Evolutionary conservation across 352 stramenopile genomes (phyloP).

Genomic region (Globisporangium nodosum): DNA sequence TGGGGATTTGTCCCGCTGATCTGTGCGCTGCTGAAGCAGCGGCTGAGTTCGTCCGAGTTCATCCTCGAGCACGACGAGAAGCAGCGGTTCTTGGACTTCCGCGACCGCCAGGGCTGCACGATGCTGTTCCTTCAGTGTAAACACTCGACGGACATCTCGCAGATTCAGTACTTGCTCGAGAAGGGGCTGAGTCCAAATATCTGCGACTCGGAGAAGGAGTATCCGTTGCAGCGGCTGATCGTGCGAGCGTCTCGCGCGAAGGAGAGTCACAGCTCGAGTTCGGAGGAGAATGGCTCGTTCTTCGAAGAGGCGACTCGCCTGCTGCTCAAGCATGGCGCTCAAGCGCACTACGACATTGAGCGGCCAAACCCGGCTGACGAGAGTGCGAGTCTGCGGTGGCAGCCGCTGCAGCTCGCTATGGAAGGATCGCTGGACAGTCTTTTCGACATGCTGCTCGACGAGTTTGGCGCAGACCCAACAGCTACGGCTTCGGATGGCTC

Average conservation of each 20-base stretch:
- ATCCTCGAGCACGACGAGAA: constrained; percentile 57
- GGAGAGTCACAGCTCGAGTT: background rate
- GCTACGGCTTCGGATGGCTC: constrained; percentile 33
- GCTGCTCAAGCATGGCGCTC: constrained; percentile 43
- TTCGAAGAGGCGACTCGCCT: constrained; percentile 42
- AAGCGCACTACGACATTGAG: constrained; percentile 38
- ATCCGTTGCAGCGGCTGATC: constrained; percentile 58
- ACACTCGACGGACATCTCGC: constrained; percentile 50
- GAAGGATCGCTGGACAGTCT: constrained; percentile 28
- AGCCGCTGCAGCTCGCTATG: constrained; percentile 66
- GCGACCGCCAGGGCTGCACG: constrained; percentile 62
- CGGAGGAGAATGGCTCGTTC: constrained; percentile 16
- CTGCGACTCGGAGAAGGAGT: constrained; percentile 48
- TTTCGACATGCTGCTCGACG: constrained; percentile 44
- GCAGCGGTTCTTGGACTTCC: constrained; percentile 63
- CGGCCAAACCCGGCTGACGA: constrained; percentile 17
- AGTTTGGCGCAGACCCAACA: constrained; percentile 30
- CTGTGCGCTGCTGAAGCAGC: constrained; percentile 64
- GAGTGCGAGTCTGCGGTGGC: constrained; percentile 14
- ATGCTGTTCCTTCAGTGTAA: constrained; percentile 81
- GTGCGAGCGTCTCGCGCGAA: constrained; percentile 19
- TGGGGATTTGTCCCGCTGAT: constrained; percentile 73
- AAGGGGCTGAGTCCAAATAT: constrained; percentile 74
- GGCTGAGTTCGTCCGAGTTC: constrained; percentile 44
- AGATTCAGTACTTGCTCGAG: constrained; percentile 64